Conservation (phyloP, 2,329 filamentous ascomycete species). For the Epichloe scottii region DNA sequence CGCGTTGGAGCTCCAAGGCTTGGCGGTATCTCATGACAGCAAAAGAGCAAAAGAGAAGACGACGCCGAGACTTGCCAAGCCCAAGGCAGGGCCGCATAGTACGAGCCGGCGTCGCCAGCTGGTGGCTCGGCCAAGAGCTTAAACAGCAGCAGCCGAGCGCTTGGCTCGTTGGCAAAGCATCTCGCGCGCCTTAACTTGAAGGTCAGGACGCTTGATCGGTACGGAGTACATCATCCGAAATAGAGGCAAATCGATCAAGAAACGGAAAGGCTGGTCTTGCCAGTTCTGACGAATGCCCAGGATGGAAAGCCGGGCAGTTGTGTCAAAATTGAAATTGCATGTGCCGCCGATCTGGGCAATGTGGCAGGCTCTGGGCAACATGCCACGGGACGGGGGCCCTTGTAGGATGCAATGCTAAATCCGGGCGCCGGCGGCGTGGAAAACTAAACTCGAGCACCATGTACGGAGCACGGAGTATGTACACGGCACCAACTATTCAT, state of each 20-base stretch:
- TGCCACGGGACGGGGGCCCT: neutral
- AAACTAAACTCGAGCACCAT: no score
- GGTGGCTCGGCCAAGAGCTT: slow-evolving; percentile 1
- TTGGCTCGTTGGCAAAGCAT: neutral
- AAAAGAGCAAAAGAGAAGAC: slow-evolving; percentile 5
- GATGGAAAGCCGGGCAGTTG: neutral
- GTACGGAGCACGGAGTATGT: no score
- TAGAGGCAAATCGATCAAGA: neutral
- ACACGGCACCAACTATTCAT: no score
- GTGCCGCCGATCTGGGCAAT: neutral
- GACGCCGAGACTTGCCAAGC: slow-evolving; percentile 13
- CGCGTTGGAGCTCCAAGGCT: slow-evolving; percentile 9
- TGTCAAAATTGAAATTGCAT: neutral
- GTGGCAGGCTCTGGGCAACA: no score
- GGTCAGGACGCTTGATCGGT: neutral
- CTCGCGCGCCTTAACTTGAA: neutral
- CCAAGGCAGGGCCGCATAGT: slow-evolving; percentile 4
- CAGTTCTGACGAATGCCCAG: neutral
- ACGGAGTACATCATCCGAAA: neutral
- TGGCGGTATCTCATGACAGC: slow-evolving; percentile 8
- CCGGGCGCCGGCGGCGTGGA: neutral
- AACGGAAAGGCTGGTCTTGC: neutral
- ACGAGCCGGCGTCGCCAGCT: slow-evolving; percentile 1
- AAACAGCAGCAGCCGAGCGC: neutral
- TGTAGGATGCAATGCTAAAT: neutral